Evolutionary conservation across 2,329 filamentous ascomycete genomes (phyloP).

Genomic region (Malbranchea cinnamomea): DNA sequence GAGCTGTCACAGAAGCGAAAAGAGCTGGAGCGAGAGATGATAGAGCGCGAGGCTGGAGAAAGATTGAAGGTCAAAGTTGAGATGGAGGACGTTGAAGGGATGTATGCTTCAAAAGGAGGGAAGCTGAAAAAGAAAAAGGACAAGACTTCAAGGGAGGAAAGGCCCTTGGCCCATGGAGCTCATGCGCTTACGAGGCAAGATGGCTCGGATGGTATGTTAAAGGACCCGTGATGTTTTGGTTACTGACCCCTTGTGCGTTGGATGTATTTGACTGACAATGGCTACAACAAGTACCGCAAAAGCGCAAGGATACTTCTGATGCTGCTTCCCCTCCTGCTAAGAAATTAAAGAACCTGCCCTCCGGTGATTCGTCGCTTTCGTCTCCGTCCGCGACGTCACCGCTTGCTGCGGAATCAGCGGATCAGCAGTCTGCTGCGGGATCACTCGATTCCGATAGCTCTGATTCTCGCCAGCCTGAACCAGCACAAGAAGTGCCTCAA

Average conservation of each 20-base stretch:
- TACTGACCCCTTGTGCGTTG: background rate
- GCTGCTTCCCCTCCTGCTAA: slow-evolving; percentile 25
- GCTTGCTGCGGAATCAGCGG: slow-evolving; percentile 37
- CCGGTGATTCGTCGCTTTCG: slow-evolving; percentile 25
- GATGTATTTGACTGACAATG: background rate
- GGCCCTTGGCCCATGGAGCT: slow-evolving; percentile 45
- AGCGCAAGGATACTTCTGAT: slow-evolving; percentile 10
- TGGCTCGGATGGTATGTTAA: slow-evolving; percentile 33
- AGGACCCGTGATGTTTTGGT: slow-evolving; percentile 1
- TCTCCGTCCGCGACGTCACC: slow-evolving; percentile 30
- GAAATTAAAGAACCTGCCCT: slow-evolving; percentile 22
- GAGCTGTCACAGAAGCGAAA: slow-evolving; percentile 44
- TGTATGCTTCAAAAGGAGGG: slow-evolving; percentile 35
- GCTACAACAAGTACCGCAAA: slow-evolving; percentile 6
- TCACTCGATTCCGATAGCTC: slow-evolving; percentile 47
- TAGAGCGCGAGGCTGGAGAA: slow-evolving; percentile 35
- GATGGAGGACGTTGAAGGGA: slow-evolving; percentile 28
- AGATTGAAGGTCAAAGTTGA: slow-evolving; percentile 32
- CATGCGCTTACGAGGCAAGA: slow-evolving; percentile 51
- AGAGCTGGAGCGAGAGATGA: slow-evolving; percentile 35
- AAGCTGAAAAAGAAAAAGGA: slow-evolving; percentile 74
- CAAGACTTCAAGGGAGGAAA: slow-evolving; percentile 42
- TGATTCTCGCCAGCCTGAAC: slow-evolving; percentile 44
- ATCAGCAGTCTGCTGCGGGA: slow-evolving; percentile 46
- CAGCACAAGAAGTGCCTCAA: slow-evolving; percentile 49